Base-by-base conservation (phyloP, 768 basidiomycete genomes). In the Inosperma sp. region DNA sequence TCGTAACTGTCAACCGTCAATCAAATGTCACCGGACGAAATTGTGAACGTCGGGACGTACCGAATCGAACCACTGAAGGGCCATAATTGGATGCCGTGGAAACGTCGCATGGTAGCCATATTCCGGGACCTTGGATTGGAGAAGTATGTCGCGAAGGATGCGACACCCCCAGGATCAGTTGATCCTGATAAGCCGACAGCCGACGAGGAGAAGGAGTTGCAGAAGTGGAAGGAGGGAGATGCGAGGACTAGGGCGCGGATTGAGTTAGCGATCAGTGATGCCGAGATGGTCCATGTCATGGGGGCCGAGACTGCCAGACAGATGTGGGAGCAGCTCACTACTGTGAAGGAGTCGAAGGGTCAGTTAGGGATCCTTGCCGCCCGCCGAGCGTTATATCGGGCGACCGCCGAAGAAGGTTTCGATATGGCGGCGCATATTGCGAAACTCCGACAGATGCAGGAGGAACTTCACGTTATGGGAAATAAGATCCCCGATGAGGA, bases 11-110 rank as follows among this genome's bases (percentile, higher is more conserved):
- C 41, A 57, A 39, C 41, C 45, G n/a, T 53, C 54, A 25, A 21
- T 45, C 19, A 34, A 51, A 47, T 39, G 17, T 53, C 58, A 52
- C 42, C 58, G 13, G 49, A 59, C 2, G 59, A 59, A 47, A 23
- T 37, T 23, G 56, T 53, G 10, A 25, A 35, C 25, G 23, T 43
- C 14, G 55, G 54, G 13, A 14, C 40, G 9, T 62, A 61, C 42
- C 56, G 59, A 8, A 57, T 64, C 36, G 61, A 62, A 37, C 40
- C 57, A 29, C 54, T 66, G 53, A 62, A 63, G 53, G 59, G 55
- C 49, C 40, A 49, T 19, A 66, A 66, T 42, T 66, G 63, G 62
- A 53, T 62, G 53, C 58, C 59, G n/a, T 62, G 59, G 62, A 64
- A 64, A 52, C 48, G 57, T 4, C 49, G 56, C 8, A 64, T 66